Base-by-base conservation (phyloP, 2,329 filamentous ascomycete species). In the Chaetomiaceae sp. region DNA sequence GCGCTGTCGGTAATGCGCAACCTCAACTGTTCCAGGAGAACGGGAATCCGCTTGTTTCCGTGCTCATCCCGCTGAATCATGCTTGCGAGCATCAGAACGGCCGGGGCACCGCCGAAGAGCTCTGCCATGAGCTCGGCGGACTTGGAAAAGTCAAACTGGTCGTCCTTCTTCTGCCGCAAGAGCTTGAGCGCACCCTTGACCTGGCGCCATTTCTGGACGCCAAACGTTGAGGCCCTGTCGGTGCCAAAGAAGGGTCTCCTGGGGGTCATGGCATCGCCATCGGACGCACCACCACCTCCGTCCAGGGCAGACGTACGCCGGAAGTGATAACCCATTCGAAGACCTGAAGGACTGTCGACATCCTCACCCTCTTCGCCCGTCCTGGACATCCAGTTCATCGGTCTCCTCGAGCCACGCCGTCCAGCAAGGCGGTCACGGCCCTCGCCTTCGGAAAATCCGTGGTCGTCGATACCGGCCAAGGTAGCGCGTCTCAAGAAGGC, bases 61-160 rank as follows among this genome's bases (percentile, higher is more conserved):
- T 96, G 89, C 68, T 99, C 93, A 61, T 99, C 93, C 51, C 93
- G 81, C 70, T 97, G 93, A 61, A 97, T 93, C 88, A 97, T 96
- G 64, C 91, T 96, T 7, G 93, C 93, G 46, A 99, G 74, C 69
- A 99, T 95, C 52, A 99, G 74, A 17, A 92, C 93, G 20, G 93
- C 93, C 3, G 93, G 93, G 1, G 91, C 89, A 48, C 90, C 93
- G 38, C 93, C 95, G 43, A 93, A 81, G 33, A 99, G 74, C 68
- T 99, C 93, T 1, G 93, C 93, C 81, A 99, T 92, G 41, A 99
- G 76, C 67, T 99, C 93, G 2, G 93, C 90, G 9, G 92, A 97
- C 67, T 97, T 99, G 63, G 87, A 85, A 64, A 93, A 90, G 66
- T 99, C 93, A 54, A 96, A 86, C 39, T 87, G 86, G 49, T 96